Conservation (phyloP, 1,139 yeast genomes). For the Kluyveromyces marxianus region DNA sequence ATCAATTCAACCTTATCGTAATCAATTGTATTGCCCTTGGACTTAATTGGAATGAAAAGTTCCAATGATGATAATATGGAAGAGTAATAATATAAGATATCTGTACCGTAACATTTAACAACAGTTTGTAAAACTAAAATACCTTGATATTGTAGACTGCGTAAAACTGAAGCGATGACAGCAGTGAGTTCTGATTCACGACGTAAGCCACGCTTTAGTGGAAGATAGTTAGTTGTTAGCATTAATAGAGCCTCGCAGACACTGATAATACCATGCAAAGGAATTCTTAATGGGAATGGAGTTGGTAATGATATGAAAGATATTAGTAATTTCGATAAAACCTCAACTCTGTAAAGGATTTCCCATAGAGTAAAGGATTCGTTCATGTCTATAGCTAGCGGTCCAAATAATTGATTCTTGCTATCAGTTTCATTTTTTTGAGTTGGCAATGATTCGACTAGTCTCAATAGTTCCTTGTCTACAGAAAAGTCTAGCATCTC, state of each 20-base stretch:
- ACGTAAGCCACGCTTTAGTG: conserved; percentile 51
- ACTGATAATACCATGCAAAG: conserved; percentile 47
- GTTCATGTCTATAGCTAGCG: conserved; percentile 51
- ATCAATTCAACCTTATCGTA: conserved; percentile 24
- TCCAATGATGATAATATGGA: conserved; percentile 47
- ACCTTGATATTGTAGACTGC: conserved; percentile 40
- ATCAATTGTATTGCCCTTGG: conserved; percentile 27
- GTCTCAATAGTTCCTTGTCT: conserved; percentile 40
- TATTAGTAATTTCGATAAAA: conserved; percentile 39
- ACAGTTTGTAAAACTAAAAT: conserved; percentile 37
- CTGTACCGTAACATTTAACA: conserved; percentile 38
- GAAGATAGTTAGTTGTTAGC: conserved; percentile 46
- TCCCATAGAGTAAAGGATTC: conserved; percentile 43
- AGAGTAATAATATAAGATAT: conserved; percentile 42
- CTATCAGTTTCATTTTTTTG: conserved; percentile 14
- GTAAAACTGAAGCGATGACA: conserved; percentile 37
- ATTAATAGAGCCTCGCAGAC: conserved; percentile 46
- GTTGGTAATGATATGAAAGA: conserved; percentile 42
- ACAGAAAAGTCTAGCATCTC: conserved; percentile 51
- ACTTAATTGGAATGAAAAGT: conserved; percentile 41
- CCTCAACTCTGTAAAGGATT: conserved; percentile 43
- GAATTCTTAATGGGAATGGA: conserved; percentile 41
- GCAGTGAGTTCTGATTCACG: conserved; percentile 40
- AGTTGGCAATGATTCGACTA: conserved; percentile 34
- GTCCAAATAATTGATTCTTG: conserved; percentile 35